Percentiles rank a stretch among this genome's conserved stretches.
phyloP scores from a whole-genome alignment of 1,139 yeast genomes.

The Pichia sp. region DNA sequence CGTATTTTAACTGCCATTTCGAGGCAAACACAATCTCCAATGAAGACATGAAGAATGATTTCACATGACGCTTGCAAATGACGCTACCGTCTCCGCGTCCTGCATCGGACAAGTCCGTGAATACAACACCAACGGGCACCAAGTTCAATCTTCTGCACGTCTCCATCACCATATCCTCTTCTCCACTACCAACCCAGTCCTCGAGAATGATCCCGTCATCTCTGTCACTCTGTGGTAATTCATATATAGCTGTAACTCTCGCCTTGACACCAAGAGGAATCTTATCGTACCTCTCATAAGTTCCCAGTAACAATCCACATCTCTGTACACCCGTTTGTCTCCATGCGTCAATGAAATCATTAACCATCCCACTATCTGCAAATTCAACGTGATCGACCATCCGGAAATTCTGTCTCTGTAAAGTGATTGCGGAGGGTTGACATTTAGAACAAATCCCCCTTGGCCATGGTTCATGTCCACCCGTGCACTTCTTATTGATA shows the following conservation, averaged over 20 bases:
- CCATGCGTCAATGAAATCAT: slow-evolving; percentile 87
- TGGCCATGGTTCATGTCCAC: slow-evolving; percentile 93
- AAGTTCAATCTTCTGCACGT: slow-evolving; percentile 61
- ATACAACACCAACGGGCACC: slow-evolving; percentile 71
- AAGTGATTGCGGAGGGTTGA: slow-evolving; percentile 91
- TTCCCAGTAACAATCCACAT: slow-evolving; percentile 78
- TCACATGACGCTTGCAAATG: slow-evolving; percentile 86
- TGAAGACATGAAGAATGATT: slow-evolving; percentile 82
- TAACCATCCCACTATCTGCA: slow-evolving; percentile 63
- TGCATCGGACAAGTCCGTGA: slow-evolving; percentile 84
- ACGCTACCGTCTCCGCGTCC: slow-evolving; percentile 87
- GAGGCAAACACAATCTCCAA: slow-evolving; percentile 87
- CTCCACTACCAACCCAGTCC: slow-evolving; percentile 51
- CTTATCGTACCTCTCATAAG: slow-evolving; percentile 66
- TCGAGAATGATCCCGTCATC: slow-evolving; percentile 74
- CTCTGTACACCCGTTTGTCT: slow-evolving; percentile 83
- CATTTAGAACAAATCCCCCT: slow-evolving; percentile 94
- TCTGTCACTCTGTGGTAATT: slow-evolving; percentile 85
- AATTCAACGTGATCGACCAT: slow-evolving; percentile 98
- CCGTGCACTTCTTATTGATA: slow-evolving; percentile 57
- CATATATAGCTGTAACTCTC: slow-evolving; percentile 87
- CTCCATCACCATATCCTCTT: slow-evolving; percentile 34
- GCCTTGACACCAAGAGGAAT: slow-evolving; percentile 94
- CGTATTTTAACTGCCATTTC: slow-evolving; percentile 57
- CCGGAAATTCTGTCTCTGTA: slow-evolving; percentile 83